A percentile compares a stretch with the other conserved stretches of the same genome.
Conservation (phyloP, 2,329 filamentous ascomycete genomes). For the Arthroderma uncinatum region DNA sequence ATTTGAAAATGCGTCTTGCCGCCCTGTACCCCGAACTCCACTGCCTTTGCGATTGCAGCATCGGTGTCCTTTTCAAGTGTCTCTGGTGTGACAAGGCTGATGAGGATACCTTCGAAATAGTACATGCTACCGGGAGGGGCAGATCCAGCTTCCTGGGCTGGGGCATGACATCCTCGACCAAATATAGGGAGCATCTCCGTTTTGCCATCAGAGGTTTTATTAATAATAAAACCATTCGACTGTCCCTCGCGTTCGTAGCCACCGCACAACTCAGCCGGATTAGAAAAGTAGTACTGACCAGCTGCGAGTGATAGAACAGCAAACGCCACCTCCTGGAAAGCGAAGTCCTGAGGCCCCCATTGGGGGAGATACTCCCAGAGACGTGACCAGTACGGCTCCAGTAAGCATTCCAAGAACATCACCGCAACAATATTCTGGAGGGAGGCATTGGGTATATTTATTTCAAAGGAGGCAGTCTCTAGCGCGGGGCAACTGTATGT, state of each 20-base stretch:
- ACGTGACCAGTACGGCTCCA: background rate
- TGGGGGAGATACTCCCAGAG: background rate
- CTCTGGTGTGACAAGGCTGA: background rate
- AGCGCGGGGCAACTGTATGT: background rate
- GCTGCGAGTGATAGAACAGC: constrained; percentile 5
- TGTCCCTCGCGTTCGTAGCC: background rate
- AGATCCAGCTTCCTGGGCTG: background rate
- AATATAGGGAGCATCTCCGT: background rate
- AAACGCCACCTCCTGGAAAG: constrained; percentile 2
- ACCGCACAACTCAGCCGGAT: background rate
- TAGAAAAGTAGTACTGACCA: background rate
- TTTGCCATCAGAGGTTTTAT: background rate
- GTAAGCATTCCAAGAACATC: background rate
- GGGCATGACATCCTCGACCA: background rate
- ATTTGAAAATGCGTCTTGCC: background rate
- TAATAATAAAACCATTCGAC: background rate
- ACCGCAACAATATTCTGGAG: background rate
- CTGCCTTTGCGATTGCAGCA: background rate
- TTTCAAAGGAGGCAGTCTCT: background rate
- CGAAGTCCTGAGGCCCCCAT: background rate
- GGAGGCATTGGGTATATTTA: background rate
- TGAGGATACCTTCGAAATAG: background rate
- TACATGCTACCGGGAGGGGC: background rate
- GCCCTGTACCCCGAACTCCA: background rate
- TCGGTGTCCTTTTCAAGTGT: background rate